Evolutionary conservation across 2,329 filamentous ascomycete genomes (phyloP), one percentile per base, ranked within the genome.

Genomic region (Cercospora citrullina): DNA sequence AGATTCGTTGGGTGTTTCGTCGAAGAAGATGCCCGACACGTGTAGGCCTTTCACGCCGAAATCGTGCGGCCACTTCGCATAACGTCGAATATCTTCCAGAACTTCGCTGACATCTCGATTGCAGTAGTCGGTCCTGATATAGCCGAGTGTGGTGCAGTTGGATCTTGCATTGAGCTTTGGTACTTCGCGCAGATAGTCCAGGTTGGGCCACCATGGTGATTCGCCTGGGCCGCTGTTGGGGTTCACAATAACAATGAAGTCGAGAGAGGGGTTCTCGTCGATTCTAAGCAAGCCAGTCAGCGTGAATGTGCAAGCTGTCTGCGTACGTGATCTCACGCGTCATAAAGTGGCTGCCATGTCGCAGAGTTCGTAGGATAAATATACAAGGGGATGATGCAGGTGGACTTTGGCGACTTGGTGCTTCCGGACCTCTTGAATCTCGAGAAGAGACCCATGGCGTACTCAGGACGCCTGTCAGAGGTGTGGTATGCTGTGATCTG

Each of bases 71-170:
- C 75, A 77, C 42, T 69, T 63, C 18, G 70, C 69, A 57, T 76
- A 77, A 16, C 71, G 64, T 51, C 58, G 53, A 23, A 77, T 71
- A 9, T 77, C 73, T 4, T 68, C 61, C n/a, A 68, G 36, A 3
- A 75, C 71, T 16, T 68, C 65, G 9, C 67, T 53, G 12, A 68
- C 36, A 12, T 71, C 66, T 48, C 74, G 69, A 10, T 69, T 71
- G 65, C 70, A 74, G 57, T 73, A 76, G 36, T 70, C 67, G n/a
- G 71, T 65, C 31, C 71, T 68, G 2, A 77, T 69, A 65, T 77
- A 77, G 53, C 74, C 75, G 18, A 76, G 59, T 12, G 72, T 72
- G 14, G 68, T 69, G 39, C 75, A 72, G 65, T 77, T 77, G 55
- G 45, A 36, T 42, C 70, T 64, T 14, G 71, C 65, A 67, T 76